phyloP scores from a whole-genome alignment of 306 rosid species.

The Ormosia semicastrata region DNA sequence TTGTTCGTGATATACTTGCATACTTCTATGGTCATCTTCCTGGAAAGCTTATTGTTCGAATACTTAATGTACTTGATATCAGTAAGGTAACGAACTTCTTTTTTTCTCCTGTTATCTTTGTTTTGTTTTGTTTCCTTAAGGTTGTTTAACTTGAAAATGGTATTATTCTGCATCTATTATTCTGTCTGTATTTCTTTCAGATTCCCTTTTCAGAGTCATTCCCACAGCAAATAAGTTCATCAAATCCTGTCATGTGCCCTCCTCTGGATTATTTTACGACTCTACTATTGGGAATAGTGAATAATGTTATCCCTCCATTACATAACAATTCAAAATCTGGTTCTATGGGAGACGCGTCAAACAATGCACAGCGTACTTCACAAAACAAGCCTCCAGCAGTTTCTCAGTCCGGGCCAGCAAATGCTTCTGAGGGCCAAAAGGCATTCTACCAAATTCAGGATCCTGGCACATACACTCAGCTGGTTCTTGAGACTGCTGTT shows the following conservation, averaged over 20 bases:
- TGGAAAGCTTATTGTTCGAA: slow-evolving; percentile 78
- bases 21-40: slow-evolving; percentile 95
- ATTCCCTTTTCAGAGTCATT: slow-evolving; percentile 92
- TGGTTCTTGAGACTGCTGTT: slow-evolving; percentile 96
- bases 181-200: slow-evolving; percentile 53
- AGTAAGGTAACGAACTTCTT: slow-evolving; percentile 58
- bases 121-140: slow-evolving; percentile 20
- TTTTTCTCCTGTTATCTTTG: slow-evolving; percentile 10
- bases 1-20: slow-evolving; percentile 97
- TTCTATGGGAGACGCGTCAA: slow-evolving; percentile 51
- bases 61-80: slow-evolving; percentile 75
- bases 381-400: slow-evolving; percentile 69
- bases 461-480: slow-evolving; percentile 96
- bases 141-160: slow-evolving; percentile 9
- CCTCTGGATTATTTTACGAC: slow-evolving; percentile 90
- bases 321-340: slow-evolving; percentile 82
- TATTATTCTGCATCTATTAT: slow-evolving; percentile 11
- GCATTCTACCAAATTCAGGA: slow-evolving; percentile 97
- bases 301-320: slow-evolving; percentile 92
- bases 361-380: slow-evolving; percentile 53
- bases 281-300: slow-evolving; percentile 88
- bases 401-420: slow-evolving; percentile 71
- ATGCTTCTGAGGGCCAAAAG: slow-evolving; percentile 75
- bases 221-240: slow-evolving; percentile 70
- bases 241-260: slow-evolving; percentile 83